Evolutionary conservation across 805 yeast genomes (phyloP).

Genomic region (Nakazawaea wyomingensis): DNA sequence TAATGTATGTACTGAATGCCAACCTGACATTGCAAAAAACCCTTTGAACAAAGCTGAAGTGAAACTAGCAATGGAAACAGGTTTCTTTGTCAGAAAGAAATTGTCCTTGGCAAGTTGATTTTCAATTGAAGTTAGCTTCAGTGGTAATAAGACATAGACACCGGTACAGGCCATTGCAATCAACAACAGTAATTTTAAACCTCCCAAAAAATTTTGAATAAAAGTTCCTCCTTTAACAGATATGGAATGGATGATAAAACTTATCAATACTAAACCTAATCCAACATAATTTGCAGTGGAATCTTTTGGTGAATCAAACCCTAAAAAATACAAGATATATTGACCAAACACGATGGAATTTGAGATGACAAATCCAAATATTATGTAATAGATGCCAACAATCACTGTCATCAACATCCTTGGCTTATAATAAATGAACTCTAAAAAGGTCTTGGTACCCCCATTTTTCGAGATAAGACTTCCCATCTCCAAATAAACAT

Average conservation of each 20-base stretch:
- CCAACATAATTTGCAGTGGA: constrained; percentile 37
- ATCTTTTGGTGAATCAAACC: constrained; percentile 32
- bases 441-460: constrained; percentile 70
- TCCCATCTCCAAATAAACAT: constrained; percentile 65
- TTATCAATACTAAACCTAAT: constrained; percentile 29
- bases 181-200: constrained; percentile 50
- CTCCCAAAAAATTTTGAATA: constrained; percentile 60
- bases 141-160: constrained; percentile 48
- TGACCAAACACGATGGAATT: constrained; percentile 53
- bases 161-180: constrained; percentile 54
- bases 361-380: constrained; percentile 47
- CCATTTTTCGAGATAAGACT: constrained; percentile 69
- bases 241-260: constrained; percentile 46
- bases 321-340: constrained; percentile 41
- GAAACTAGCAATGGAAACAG: constrained; percentile 35
- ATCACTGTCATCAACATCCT: constrained; percentile 44
- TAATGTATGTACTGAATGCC: constrained; percentile 51
- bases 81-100: constrained; percentile 23
- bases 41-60: constrained; percentile 49
- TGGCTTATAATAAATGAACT: constrained; percentile 60
- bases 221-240: constrained; percentile 56
- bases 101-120: constrained; percentile 32
- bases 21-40: constrained; percentile 46
- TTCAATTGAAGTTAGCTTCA: constrained; percentile 36
- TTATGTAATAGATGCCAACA: constrained; percentile 39